Evolutionary conservation across 768 basidiomycete genomes (phyloP), one percentile per base, ranked within the genome.

Genomic region (Mycena amicta): DNA sequence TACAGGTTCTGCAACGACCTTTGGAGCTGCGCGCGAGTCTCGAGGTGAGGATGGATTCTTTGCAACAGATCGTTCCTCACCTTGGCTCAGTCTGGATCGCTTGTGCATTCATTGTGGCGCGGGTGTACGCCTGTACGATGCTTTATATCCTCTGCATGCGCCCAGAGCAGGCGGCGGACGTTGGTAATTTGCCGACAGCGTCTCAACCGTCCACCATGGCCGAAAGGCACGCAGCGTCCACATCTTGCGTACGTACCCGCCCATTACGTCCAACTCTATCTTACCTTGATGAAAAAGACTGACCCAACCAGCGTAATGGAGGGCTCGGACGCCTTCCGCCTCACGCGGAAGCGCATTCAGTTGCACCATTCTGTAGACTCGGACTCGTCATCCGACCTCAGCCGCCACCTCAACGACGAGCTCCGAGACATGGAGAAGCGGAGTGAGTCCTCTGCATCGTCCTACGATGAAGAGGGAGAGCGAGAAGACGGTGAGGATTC

Each of bases 81-180:
- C n/a, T n/a, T n/a, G n/a, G n/a, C n/a, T n/a, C 47, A 54, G 61
- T 52, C 4, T 62, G 57, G 56, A 55, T 62, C 27, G 13, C 45
- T 4, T 62, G 57, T 18, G 57, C 53, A 0, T 55, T 62, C 33
- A 28, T 62, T 20, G 31, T 50, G 23, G 56, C 56, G 20, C 56
- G 50, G 16, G 30, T 62, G 1, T 59, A 62, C 45, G 56, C 57
- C 8, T 62, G 61, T 56, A 59, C 57, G 4, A 52, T 53, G 43
- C 43, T 62, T 1, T 55, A 41, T 39, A 50, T 31, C 15, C 57
- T 62, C 41, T 50, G 23, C 33, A 22, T 4, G 33, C 56, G 61
- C 28, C 49, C 50, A 13, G 45, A 52, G 45, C 43, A 18, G 15
- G 26, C 15, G 29, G 20, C 13, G 29, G 15, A 53, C 51, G n/a